Evolutionary conservation across 257 asterid genomes (phyloP), one percentile per base, ranked within the genome.

Genomic region (Ehretia macrophylla): DNA sequence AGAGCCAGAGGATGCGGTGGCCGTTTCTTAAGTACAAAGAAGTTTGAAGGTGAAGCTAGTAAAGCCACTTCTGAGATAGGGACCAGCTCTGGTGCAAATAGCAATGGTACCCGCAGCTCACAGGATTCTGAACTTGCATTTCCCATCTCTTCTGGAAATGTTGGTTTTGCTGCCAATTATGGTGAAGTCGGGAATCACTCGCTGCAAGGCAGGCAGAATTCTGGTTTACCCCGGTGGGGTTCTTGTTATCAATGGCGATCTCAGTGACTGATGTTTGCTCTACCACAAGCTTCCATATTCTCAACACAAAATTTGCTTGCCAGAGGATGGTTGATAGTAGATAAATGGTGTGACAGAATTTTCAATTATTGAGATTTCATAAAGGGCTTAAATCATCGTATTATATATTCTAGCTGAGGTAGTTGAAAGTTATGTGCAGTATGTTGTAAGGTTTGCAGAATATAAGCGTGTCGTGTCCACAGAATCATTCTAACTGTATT

Each of bases 1-100:
- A 66, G 89, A 59, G 86, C 82, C 10, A 73, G 92, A 50, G 91
- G 95, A 17, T 75, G 89, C 14, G 87, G 95, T 10, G 95, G 95
- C 0, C 84, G 89, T 54, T 86, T 86, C 61, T 58, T 75, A 10
- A 83, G 84, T 80, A 73, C 81, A 11, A 83, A 74, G 78, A 72
- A 74, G 51, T 11, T 5, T 12, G 45, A 65, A 8, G 62, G 37
- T 5, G 8, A 70, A 23, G 23, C 57, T 16, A 49, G 47, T 18
- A 65, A 48, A 17, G 63, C 67, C 17, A 19, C 60, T 66, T 49
- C 20, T 11, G 74, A 60, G 22, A 62, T 58, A 39, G 62, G 70
- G 19, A 59, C 60, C 23, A 49, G 55, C 32, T 60, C 10, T 13
- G 62, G 64, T 10, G 37, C 60, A 13, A 55, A 71, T 12, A 14